Conservation (phyloP, 1,284 basidiomycete species). For the Irpex lacteus region DNA sequence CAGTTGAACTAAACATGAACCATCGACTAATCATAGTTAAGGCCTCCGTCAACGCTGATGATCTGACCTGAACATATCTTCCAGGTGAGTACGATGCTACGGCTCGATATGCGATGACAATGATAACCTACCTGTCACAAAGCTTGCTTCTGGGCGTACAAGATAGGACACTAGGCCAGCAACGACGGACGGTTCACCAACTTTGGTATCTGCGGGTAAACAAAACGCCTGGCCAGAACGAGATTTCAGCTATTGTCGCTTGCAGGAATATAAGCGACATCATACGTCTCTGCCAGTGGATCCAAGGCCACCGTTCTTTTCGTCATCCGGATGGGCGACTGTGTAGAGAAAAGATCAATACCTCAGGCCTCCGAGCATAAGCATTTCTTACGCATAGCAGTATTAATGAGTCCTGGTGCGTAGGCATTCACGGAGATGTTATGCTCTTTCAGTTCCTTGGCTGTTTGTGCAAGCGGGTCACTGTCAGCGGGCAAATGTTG, state of each 20-base stretch:
- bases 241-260: not conserved
- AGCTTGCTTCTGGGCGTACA: constrained; percentile 13
- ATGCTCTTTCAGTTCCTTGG: constrained; percentile 15
- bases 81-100: not conserved
- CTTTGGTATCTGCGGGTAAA: not conserved
- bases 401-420: constrained; percentile 17
- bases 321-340: not conserved
- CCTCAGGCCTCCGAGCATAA: not conserved
- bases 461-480: not conserved
- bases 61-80: not conserved
- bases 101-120: too few relatives aligned
- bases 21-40: not conserved
- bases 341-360: too few relatives aligned
- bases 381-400: constrained; percentile 14
- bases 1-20: too few relatives aligned
- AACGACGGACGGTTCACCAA: constrained; percentile 7
- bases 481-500: not conserved
- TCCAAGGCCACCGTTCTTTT: not conserved
- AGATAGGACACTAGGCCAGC: constrained; percentile 15
- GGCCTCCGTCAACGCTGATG: not conserved
- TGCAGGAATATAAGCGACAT: not conserved
- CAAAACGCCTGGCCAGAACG: not conserved
- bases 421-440: constrained; percentile 22
- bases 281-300: constrained; percentile 5
- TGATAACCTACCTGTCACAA: constrained; percentile 10